Evolutionary conservation across 805 yeast genomes (phyloP), one percentile per base, ranked within the genome.

Genomic region (Millerago galiae): DNA sequence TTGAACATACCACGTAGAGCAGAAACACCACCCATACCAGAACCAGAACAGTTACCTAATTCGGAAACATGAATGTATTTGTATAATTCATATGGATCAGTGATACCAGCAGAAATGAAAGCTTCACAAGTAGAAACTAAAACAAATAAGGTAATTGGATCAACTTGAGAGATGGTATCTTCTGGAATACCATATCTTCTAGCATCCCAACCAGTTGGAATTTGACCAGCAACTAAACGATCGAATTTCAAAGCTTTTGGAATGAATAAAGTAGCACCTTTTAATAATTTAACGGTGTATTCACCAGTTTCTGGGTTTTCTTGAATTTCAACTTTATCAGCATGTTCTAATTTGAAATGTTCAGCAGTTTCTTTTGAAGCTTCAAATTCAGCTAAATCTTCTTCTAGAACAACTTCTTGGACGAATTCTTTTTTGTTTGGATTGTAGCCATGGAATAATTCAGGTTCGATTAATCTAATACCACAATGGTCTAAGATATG

Each of bases 21-120:
- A 55, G 84, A 65, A 58, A 91, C 95, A 83, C 99, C 99, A 70
- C 99, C 99, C 95, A 93, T 91, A 79, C 99, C 99, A 44, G 97
- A 89, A 73, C 99, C 99, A 38, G 96, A 84, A 77, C 98, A 90
- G 78, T 91, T 95, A 73, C 99, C 99, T 55, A 93, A 89, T 70
- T 93, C 98, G 37, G 98, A 89, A 44, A 93, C 95, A 66, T 93
- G 99, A 39, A 95, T 95, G 64, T 93, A 95, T 71, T 91, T 83
- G 77, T 93, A 93, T 76, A 95, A 88, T 72, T 93, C 99, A 65
- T 89, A 93, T 51, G 99, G 99, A 65, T 93, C 99, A 46, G 96
- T 88, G 59, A 93, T 72, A 83, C 99, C 99, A 51, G 97, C 78
- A 44, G 91, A 69, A 54, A 93, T 75, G 54, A 93, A 81, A 2